Percentiles rank a stretch among this genome's conserved stretches.
Conservation (phyloP, 192 early-diverging fungal genomes). For the Linnemannia zychae region DNA sequence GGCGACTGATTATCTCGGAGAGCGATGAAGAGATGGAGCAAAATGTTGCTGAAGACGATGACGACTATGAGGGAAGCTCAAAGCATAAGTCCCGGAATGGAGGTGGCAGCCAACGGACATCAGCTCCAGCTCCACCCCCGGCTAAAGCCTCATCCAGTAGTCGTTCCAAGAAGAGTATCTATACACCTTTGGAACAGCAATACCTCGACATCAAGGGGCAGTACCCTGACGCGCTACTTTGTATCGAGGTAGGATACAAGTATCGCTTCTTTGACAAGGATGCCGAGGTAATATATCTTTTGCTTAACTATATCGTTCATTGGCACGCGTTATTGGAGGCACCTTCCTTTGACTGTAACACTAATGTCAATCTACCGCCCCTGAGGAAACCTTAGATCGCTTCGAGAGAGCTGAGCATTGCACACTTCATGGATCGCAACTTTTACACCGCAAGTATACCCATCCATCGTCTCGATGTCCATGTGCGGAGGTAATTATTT, state of each 20-base stretch:
- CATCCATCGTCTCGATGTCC: slow-evolving; percentile 80
- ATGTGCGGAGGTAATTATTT: slow-evolving; percentile 75
- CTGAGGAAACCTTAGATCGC: slow-evolving; percentile 64
- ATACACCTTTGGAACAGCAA: slow-evolving; percentile 90
- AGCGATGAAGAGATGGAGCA: slow-evolving; percentile 29
- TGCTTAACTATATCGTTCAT: neutral
- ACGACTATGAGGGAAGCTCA: neutral
- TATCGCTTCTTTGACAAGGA: slow-evolving; percentile 93
- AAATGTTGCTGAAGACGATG: neutral
- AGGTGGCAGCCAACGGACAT: neutral
- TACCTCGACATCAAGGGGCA: slow-evolving; percentile 79
- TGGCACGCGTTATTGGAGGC: neutral
- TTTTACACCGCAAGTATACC: slow-evolving; percentile 89
- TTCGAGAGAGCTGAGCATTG: slow-evolving; percentile 83
- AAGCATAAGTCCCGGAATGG: neutral
- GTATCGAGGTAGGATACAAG: slow-evolving; percentile 96
- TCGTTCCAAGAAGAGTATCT: slow-evolving; percentile 56
- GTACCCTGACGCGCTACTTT: slow-evolving; percentile 81
- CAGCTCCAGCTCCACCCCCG: neutral
- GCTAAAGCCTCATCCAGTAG: neutral
- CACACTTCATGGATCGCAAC: slow-evolving; percentile 82
- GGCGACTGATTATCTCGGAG: slow-evolving; percentile 21
- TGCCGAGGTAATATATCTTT: slow-evolving; percentile 69
- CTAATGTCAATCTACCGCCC: neutral
- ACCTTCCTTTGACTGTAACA: neutral